Percentiles rank a stretch among this genome's conserved stretches.
These are phyloP conservation scores for Populus davidiana DNA, from an alignment of 345 rosid species.

Conservation along the genomic window DNA sequence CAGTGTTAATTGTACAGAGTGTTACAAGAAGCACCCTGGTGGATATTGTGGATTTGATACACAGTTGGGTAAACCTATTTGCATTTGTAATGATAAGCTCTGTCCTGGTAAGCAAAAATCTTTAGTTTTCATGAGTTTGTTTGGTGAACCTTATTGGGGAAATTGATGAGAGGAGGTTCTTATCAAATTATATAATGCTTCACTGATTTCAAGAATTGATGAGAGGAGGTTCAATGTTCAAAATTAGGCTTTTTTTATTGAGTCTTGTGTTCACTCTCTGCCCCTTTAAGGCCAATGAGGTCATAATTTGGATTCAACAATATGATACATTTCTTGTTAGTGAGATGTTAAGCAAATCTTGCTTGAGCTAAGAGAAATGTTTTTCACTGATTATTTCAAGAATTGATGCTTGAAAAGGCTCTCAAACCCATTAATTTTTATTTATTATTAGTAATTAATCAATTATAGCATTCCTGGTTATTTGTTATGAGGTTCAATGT, in stretches of 20 bases:
- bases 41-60: constrained; percentile 41
- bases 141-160: background rate
- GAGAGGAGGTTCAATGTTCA: no score
- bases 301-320: no score
- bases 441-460: background rate
- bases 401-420: no score
- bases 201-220: background rate
- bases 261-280: no score
- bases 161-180: background rate
- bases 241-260: no score
- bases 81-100: constrained; percentile 30
- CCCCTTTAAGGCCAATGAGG: no score
- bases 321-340: no score
- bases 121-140: background rate
- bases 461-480: background rate
- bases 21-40: constrained; percentile 10
- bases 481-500: background rate
- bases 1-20: constrained; percentile 17
- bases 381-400: no score
- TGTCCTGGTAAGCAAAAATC: constrained; percentile 25
- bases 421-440: no score
- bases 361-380: no score
- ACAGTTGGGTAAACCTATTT: constrained; percentile 18
- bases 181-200: no score
- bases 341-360: no score